Evolutionary conservation across 1,139 yeast genomes (phyloP).

Genomic region (Kodamaea suecica): DNA sequence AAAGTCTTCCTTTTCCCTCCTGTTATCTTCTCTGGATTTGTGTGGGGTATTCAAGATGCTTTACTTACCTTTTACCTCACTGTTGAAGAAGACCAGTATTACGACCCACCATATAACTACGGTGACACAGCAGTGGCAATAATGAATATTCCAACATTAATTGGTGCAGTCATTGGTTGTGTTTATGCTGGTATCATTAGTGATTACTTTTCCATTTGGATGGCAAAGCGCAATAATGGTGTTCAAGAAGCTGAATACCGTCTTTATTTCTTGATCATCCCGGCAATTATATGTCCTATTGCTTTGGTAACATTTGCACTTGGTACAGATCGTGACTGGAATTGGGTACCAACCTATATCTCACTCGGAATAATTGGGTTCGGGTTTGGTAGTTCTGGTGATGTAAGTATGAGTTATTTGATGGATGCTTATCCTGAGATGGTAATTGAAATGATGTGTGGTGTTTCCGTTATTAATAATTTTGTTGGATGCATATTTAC

Average conservation of each 20-base stretch:
- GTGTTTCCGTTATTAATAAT: constrained; percentile 37
- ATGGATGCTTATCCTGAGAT: constrained; percentile 42
- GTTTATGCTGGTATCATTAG: constrained; percentile 37
- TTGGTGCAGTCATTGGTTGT: constrained; percentile 40
- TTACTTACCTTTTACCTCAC: constrained; percentile 39
- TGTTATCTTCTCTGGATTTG: constrained; percentile 32
- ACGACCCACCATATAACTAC: constrained; percentile 32
- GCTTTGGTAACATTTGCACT: constrained; percentile 37
- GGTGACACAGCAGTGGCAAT: constrained; percentile 30
- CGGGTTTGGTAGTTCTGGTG: constrained; percentile 38
- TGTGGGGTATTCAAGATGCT: constrained; percentile 41
- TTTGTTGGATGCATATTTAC: constrained; percentile 38
- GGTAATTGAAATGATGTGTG: constrained; percentile 38
- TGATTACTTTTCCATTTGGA: constrained; percentile 37
- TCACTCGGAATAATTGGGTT: constrained; percentile 38
- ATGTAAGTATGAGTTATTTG: constrained; percentile 36
- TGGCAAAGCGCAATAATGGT: constrained; percentile 36
- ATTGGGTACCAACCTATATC: constrained; percentile 35
- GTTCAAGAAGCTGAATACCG: constrained; percentile 39
- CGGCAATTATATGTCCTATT: constrained; percentile 35
- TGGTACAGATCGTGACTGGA: constrained; percentile 30
- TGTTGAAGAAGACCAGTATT: constrained; percentile 34
- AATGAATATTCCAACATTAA: constrained; percentile 38
- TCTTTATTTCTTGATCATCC: constrained; percentile 32
- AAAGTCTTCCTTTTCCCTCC: constrained; percentile 36